These are phyloP conservation scores for Leishmania gerbilli DNA, from an alignment of 208 protist species.

Conservation along the genomic window DNA sequence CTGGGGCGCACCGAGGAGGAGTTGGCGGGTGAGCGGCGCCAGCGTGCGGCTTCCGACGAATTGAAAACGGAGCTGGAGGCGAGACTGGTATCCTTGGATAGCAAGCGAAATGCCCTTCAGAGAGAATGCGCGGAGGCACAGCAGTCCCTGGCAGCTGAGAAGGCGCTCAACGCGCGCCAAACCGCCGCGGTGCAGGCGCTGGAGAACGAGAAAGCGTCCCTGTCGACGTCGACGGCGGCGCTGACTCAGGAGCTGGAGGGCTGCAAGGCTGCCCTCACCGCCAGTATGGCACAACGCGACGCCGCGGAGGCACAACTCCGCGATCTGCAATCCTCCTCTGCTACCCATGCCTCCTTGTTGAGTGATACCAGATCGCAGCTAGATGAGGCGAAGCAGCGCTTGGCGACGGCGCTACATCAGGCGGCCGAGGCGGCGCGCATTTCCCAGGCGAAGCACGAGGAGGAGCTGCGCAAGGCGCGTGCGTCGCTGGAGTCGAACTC, in stretches of 20 bases:
- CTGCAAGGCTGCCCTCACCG: slow-evolving; percentile 9
- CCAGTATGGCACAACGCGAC: slow-evolving; percentile 13
- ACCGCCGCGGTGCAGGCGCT: slow-evolving; percentile 16
- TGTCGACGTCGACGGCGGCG: slow-evolving; percentile 7
- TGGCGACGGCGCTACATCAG: not conserved
- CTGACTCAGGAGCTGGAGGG: slow-evolving; percentile 20
- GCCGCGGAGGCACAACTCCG: slow-evolving; percentile 6
- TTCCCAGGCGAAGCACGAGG: slow-evolving; percentile 16
- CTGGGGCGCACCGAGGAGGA: slow-evolving; percentile 16
- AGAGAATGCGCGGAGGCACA: slow-evolving; percentile 6
- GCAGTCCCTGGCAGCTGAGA: slow-evolving; percentile 16
- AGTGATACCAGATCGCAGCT: slow-evolving; percentile 18
- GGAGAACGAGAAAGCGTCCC: slow-evolving; percentile 32
- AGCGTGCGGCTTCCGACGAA: not conserved
- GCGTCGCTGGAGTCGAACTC: slow-evolving; percentile 9
- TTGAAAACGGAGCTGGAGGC: slow-evolving; percentile 11
- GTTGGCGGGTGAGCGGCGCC: slow-evolving; percentile 20
- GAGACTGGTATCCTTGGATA: slow-evolving; percentile 17
- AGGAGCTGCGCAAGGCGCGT: slow-evolving; percentile 19
- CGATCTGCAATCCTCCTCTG: slow-evolving; percentile 2
- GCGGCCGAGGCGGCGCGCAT: slow-evolving; percentile 8
- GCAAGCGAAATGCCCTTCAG: slow-evolving; percentile 6
- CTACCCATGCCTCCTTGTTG: slow-evolving; percentile 17
- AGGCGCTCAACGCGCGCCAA: slow-evolving; percentile 16
- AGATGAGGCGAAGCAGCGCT: not conserved